Evolutionary conservation across 305 asterid species (phyloP).

Genomic region (Withania somnifera): DNA sequence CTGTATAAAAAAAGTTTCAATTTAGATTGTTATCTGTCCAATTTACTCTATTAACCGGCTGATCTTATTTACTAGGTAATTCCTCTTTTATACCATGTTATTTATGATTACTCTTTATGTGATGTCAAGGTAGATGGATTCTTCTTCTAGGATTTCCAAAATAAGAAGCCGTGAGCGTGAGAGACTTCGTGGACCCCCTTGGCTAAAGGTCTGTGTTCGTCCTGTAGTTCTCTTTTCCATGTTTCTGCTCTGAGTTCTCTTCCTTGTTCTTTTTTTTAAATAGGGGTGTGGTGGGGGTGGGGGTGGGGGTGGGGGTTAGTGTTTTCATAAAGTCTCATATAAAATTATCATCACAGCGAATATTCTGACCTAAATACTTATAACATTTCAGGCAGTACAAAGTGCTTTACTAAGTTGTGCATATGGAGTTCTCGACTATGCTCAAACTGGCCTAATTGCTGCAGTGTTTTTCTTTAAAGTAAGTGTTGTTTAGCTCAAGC

Average conservation of each 20-base stretch:
- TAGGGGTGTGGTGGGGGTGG: background rate
- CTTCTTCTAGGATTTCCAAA: slow-evolving; percentile 84
- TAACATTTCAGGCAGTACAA: slow-evolving; percentile 59
- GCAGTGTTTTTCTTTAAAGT: slow-evolving; percentile 96
- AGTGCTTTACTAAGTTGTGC: slow-evolving; percentile 66
- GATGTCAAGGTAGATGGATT: slow-evolving; percentile 91
- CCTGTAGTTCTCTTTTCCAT: background rate
- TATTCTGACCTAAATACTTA: background rate
- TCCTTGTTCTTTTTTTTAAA: background rate
- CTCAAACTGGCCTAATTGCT: slow-evolving; percentile 95
- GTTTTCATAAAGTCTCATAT: background rate
- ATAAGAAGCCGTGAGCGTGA: slow-evolving; percentile 90
- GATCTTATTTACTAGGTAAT: background rate
- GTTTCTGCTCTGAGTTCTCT: background rate
- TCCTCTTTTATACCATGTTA: slow-evolving; percentile 14
- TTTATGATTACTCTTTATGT: slow-evolving; percentile 15
- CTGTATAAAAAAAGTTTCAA: background rate
- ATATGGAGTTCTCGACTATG: slow-evolving; percentile 92
- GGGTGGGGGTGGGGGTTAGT: background rate
- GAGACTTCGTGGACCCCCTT: slow-evolving; percentile 93
- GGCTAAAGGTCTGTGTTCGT: slow-evolving; percentile 67
- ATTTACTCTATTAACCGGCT: background rate
- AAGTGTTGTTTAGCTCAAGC: slow-evolving; percentile 18
- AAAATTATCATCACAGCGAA: background rate
- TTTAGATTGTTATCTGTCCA: background rate